Base-by-base conservation (phyloP, 2,329 filamentous ascomycete genomes). In the Aureobasidium melanogenum region DNA sequence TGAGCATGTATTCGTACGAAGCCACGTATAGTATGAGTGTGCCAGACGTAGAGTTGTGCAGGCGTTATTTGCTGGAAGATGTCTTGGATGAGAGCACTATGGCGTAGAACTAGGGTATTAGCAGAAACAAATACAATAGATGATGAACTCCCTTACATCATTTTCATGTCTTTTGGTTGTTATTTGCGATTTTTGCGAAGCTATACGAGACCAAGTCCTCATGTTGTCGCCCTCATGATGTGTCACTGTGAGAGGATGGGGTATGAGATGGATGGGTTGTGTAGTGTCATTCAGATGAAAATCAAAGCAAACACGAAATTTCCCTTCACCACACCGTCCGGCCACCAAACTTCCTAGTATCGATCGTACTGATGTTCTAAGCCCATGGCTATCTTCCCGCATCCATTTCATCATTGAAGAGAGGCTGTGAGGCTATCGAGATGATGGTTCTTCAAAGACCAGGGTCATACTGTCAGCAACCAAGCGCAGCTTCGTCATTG, bases 1-100 rank as follows among this genome's bases (percentile, higher is more conserved):
- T 99, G 65, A 97, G 92, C 71, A 97, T 99, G 69, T 89, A 87
- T 72, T 88, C 89, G 0, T 99, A 97, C 75, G 94, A 99, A 77
- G 88, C 87, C 64, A 93, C 88, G 60, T 99, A 99, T 73, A 85
- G 88, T 17, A 92, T 97, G 85, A 86, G 85, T 38, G 73, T 74
- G 44, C 75, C 88, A 28, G 90, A 95, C 72, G 71, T 80, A 67
- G 82, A 85, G 56, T 79, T 79, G 10, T 91, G 89, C 68, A 66
- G 68, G 36, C 60, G 65, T 8, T 60, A 62, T 19, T 60, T 74
- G 48, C 60, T 74, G 41, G 63, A 63, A 17, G 72, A 74, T 63
- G 30, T 73, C 15, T 58, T 72, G 54, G 70, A 74, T 64, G 55
- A 68, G 77, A 82, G 80, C 69, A 91, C 77, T 15, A 75, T 82